Percentiles rank a stretch among this genome's conserved stretches.
Conservation (phyloP, 2,329 filamentous ascomycete species). For the Cladosporium sp. region DNA sequence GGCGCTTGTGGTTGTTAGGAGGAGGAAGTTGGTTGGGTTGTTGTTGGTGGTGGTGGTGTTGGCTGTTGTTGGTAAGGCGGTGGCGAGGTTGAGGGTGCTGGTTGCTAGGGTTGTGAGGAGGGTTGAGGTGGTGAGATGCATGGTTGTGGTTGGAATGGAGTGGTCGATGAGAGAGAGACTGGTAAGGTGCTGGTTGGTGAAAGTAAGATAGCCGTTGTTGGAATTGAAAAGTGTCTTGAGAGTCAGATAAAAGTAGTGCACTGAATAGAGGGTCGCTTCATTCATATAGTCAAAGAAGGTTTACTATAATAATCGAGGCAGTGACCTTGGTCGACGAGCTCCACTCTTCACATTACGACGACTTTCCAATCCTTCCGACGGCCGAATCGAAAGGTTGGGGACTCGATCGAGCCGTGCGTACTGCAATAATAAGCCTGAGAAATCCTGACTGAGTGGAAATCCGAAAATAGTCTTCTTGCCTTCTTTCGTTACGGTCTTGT, state of each 20-base stretch:
- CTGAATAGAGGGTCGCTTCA: too few relatives aligned
- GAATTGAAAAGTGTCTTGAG: not conserved
- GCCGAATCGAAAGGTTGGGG: too few relatives aligned
- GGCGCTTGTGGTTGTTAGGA: slow-evolving; percentile 37
- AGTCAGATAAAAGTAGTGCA: too few relatives aligned
- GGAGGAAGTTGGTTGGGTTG: slow-evolving; percentile 31
- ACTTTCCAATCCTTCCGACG: too few relatives aligned
- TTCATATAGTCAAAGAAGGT: too few relatives aligned
- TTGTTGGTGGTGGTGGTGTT: slow-evolving; percentile 5
- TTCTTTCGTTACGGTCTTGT: too few relatives aligned
- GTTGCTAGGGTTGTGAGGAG: not conserved
- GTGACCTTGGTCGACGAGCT: not conserved
- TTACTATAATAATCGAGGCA: too few relatives aligned
- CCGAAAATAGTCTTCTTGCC: too few relatives aligned
- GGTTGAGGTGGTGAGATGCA: slow-evolving; percentile 3
- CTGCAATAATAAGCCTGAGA: too few relatives aligned
- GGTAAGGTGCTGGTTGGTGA: too few relatives aligned
- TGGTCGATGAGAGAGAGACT: not conserved
- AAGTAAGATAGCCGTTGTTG: not conserved
- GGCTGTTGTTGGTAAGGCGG: slow-evolving; percentile 14
- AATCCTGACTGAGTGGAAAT: too few relatives aligned
- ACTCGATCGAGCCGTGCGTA: too few relatives aligned
- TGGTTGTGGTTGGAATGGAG: not conserved
- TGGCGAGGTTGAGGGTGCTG: slow-evolving; percentile 9
- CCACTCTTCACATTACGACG: not conserved